A percentile compares a stretch with the other conserved stretches of the same genome.
Conservation (phyloP, 768 basidiomycete genomes). For the Fibroporia radiculosa region DNA sequence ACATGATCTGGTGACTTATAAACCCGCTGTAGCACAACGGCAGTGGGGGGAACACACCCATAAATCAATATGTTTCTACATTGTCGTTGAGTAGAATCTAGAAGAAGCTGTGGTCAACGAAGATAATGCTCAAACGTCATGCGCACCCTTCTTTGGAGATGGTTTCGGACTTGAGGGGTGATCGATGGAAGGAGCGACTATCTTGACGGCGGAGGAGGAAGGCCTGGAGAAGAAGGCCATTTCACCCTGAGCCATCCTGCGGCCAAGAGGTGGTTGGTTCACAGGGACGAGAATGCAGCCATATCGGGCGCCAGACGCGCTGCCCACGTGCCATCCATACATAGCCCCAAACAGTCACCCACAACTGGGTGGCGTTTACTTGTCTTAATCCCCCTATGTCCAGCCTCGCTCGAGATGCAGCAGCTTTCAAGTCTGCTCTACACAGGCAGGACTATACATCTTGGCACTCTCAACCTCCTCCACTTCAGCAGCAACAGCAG, state of each 20-base stretch:
- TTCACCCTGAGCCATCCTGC: slow-evolving; percentile 20
- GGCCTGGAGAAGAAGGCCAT: slow-evolving; percentile 72
- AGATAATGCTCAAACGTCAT: not conserved
- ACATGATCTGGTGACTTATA: slow-evolving; percentile 47
- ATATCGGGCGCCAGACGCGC: not conserved
- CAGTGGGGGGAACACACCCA: slow-evolving; percentile 48
- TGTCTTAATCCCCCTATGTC: slow-evolving; percentile 40
- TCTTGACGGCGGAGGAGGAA: slow-evolving; percentile 58
- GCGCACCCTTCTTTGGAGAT: slow-evolving; percentile 39
- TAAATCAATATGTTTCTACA: slow-evolving; percentile 91
- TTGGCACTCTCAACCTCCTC: slow-evolving; percentile 63
- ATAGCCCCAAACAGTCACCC: slow-evolving; percentile 3
- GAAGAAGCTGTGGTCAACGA: slow-evolving; percentile 7
- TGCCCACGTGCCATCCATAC: not conserved
- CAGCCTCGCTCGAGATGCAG: slow-evolving; percentile 58
- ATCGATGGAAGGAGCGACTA: slow-evolving; percentile 51
- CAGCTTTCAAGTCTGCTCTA: slow-evolving; percentile 59
- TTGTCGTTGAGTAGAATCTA: slow-evolving; percentile 68
- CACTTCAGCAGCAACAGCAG: slow-evolving; percentile 24
- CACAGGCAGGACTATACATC: slow-evolving; percentile 62
- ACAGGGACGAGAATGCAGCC: not conserved
- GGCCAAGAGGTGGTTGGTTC: slow-evolving; percentile 10
- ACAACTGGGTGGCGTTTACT: not conserved
- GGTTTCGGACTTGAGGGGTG: slow-evolving; percentile 36
- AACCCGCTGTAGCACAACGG: not conserved